Percentiles rank a stretch among this genome's conserved stretches.
phyloP scores from a whole-genome alignment of 2,329 filamentous ascomycete species.

The Arthrobotrys iridis region DNA sequence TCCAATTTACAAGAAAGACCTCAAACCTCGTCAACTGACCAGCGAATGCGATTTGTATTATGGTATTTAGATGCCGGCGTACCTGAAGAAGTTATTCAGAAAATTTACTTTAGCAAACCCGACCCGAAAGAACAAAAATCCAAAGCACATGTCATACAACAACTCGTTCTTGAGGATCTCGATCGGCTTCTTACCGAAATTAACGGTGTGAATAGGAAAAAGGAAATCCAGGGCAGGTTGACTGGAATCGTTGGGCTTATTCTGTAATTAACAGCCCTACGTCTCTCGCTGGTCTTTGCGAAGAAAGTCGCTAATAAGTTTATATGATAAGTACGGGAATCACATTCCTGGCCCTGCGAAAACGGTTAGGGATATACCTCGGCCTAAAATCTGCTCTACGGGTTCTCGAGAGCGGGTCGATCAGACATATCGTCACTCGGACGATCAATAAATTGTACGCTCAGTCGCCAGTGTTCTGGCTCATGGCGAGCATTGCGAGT shows the following conservation, averaged over 20 bases:
- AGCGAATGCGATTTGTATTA: not conserved
- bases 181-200: not conserved
- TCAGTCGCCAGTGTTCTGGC: not conserved
- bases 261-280: not conserved
- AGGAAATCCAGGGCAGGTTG: not conserved
- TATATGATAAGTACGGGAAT: not conserved
- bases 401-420: not conserved
- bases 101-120: not conserved
- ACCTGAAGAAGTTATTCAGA: not conserved
- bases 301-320: not conserved
- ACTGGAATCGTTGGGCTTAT: not conserved
- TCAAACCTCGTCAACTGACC: no score
- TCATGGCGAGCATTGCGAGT: not conserved
- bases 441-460: not conserved
- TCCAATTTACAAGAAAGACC: not conserved
- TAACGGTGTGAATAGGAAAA: constrained; percentile 2
- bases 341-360: not conserved
- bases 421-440: not conserved
- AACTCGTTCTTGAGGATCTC: not conserved
- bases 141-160: not conserved
- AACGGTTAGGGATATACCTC: not conserved
- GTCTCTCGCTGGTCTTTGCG: no score
- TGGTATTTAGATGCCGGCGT: not conserved
- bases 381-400: not conserved
- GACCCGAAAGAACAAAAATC: constrained; percentile 6